Evolutionary conservation across 2,329 filamentous ascomycete species (phyloP).

Genomic region (Leptosphaerulina australis): DNA sequence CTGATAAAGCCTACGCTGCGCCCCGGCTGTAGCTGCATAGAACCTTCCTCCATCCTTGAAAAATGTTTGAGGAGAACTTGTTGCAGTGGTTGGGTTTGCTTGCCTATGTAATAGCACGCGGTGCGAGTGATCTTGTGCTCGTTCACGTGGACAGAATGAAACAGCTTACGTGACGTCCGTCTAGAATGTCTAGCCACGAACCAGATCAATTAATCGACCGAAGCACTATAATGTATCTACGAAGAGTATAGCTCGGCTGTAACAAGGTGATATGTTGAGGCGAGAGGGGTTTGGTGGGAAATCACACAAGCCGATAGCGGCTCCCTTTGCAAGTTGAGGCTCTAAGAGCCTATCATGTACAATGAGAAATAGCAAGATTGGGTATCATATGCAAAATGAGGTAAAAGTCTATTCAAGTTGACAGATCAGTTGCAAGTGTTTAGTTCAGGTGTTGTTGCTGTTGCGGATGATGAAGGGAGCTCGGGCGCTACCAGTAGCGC

Average conservation of each 20-base stretch:
- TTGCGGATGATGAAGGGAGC: slow-evolving; percentile 10
- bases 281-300: slow-evolving; percentile 2
- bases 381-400: slow-evolving; percentile 4
- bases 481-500: slow-evolving; percentile 4
- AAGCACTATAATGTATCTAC: background rate
- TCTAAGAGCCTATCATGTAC: background rate
- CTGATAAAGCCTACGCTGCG: slow-evolving; percentile 50
- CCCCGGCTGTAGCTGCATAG: slow-evolving; percentile 40
- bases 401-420: background rate
- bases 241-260: background rate
- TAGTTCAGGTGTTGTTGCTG: background rate
- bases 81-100: slow-evolving; percentile 16
- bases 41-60: slow-evolving; percentile 38
- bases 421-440: background rate
- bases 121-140: slow-evolving; percentile 27
- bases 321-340: background rate
- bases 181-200: background rate
- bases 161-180: background rate
- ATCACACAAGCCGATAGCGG: background rate
- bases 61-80: background rate
- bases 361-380: background rate
- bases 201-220: background rate
- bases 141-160: slow-evolving; percentile 32
- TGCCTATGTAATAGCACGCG: background rate
- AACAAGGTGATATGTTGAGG: background rate